Evolutionary conservation across 148 eudicot genomes (phyloP).

Genomic region (Rhododendron williamsianum): DNA sequence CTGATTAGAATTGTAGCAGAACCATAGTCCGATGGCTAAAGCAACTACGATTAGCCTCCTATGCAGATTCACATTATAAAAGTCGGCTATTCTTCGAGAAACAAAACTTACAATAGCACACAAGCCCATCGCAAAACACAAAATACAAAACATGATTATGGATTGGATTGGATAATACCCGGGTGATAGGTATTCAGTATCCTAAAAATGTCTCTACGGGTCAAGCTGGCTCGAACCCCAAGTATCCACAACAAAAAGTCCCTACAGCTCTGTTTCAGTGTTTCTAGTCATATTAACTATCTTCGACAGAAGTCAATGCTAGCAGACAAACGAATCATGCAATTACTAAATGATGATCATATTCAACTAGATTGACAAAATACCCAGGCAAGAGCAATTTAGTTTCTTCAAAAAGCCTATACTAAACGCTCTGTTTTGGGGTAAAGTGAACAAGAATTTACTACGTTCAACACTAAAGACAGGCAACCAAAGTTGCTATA

Average conservation of each 20-base stretch:
- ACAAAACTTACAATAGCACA: background rate
- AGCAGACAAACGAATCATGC: background rate
- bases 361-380: background rate
- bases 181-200: background rate
- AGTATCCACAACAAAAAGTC: background rate
- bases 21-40: background rate
- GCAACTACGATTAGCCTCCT: background rate
- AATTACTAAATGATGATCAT: background rate
- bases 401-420: background rate
- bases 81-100: background rate
- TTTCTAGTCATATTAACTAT: background rate
- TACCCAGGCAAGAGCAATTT: background rate
- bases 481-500: background rate
- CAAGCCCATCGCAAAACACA: background rate
- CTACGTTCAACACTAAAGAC: background rate
- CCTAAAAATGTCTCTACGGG: background rate
- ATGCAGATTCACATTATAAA: background rate
- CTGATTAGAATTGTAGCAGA: background rate
- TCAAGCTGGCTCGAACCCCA: background rate
- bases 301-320: background rate
- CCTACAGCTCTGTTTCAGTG: background rate
- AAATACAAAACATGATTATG: background rate
- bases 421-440: background rate
- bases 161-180: background rate
- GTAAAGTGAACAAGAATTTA: background rate